phyloP scores from a whole-genome alignment of 495 filamentous ascomycete species.

The Penicillium manginii region DNA sequence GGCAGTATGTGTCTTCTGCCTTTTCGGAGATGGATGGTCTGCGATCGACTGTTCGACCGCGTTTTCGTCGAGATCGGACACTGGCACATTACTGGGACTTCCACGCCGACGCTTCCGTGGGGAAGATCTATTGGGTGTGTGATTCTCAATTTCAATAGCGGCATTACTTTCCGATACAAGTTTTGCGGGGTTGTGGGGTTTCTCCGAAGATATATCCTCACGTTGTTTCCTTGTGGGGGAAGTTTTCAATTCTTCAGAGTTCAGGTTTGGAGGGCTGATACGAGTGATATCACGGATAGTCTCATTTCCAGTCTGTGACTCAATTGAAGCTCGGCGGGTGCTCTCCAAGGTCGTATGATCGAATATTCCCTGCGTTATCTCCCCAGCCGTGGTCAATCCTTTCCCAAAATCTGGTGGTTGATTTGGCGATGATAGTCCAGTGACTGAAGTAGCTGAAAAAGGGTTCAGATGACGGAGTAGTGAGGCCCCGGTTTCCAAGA shows the following conservation, averaged over 20 bases:
- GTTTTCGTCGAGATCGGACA: not conserved
- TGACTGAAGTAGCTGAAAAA: not conserved
- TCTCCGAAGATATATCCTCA: not conserved
- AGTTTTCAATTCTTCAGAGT: not conserved
- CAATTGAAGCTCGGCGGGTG: constrained; percentile 7
- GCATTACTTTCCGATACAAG: not conserved
- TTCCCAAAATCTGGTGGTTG: not conserved
- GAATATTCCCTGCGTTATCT: not conserved
- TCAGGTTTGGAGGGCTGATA: not conserved
- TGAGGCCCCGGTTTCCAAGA: not conserved
- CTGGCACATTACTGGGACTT: not conserved
- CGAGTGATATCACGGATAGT: not conserved
- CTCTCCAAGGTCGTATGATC: not conserved
- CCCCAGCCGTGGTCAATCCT: not conserved
- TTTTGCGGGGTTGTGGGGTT: not conserved
- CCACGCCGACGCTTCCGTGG: not conserved
- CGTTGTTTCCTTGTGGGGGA: not conserved
- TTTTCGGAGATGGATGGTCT: constrained; percentile 13
- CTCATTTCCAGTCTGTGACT: constrained; percentile 5
- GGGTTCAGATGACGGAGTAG: not conserved
- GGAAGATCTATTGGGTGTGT: not conserved
- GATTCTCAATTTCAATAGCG: not conserved
- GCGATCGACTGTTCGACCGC: not conserved
- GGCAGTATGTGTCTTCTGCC: constrained; percentile 7
- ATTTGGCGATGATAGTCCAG: not conserved